Conservation (phyloP, 2,329 filamentous ascomycete species). For the Phyllosticta capitalensis region DNA sequence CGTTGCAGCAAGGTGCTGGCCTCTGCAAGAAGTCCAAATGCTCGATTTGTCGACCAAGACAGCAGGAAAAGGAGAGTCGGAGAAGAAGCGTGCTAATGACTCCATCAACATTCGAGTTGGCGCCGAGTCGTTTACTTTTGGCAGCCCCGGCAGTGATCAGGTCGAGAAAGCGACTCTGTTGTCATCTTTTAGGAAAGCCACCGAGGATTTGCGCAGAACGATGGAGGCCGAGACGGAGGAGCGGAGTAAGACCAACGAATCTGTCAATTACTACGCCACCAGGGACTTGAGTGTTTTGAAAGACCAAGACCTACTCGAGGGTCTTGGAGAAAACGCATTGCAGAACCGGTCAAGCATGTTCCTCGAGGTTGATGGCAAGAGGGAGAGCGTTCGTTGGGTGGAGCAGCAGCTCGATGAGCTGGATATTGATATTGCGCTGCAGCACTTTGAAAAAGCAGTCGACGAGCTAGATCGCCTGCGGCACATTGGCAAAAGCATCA, state of each 20-base stretch:
- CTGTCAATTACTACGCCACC: constrained; percentile 75
- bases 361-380: constrained; percentile 92
- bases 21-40: constrained; percentile 83
- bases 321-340: constrained; percentile 54
- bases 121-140: constrained; percentile 87
- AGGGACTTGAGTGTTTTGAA: constrained; percentile 67
- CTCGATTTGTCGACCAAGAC: constrained; percentile 61
- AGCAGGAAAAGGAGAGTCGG: background rate
- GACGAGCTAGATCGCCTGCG: constrained; percentile 76
- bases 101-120: constrained; percentile 87
- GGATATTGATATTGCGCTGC: constrained; percentile 89
- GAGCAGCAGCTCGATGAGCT: constrained; percentile 92
- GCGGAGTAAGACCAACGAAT: constrained; percentile 73
- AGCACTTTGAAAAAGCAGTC: constrained; percentile 79
- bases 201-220: constrained; percentile 82
- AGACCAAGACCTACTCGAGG: constrained; percentile 72
- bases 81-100: constrained; percentile 16
- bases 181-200: constrained; percentile 82
- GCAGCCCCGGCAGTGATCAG: constrained; percentile 72
- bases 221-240: constrained; percentile 80
- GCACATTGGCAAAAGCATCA: constrained; percentile 66
- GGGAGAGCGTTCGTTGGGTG: constrained; percentile 92
- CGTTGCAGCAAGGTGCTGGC: constrained; percentile 90
- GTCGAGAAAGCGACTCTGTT: constrained; percentile 72
- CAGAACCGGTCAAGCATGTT: constrained; percentile 66